phyloP scores from a whole-genome alignment of 23 red algal species.

The Gracilariopsis chorda region DNA sequence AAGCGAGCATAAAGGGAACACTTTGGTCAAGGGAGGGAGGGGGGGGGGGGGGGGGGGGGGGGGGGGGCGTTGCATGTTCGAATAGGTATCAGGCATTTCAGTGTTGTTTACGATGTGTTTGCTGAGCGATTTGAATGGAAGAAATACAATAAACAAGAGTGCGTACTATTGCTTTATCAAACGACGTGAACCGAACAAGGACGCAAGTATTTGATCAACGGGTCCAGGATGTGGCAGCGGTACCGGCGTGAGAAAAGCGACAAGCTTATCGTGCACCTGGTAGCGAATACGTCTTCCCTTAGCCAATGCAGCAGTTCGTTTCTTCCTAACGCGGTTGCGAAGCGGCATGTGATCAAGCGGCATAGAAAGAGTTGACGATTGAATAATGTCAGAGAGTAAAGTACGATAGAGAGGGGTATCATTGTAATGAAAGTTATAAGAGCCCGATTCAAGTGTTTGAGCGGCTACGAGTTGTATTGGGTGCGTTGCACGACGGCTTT shows the following conservation, averaged over 20 bases:
- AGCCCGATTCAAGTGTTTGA: neutral
- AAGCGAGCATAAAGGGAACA: no score
- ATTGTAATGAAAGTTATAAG: constrained; percentile 43
- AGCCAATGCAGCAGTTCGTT: neutral
- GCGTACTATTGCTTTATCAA: no score
- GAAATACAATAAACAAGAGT: no score
- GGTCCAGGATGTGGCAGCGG: constrained; percentile 37
- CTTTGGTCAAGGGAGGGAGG: no score
- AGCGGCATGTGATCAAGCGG: constrained; percentile 15
- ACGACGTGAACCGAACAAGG: constrained; percentile 81
- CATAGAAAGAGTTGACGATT: constrained; percentile 18
- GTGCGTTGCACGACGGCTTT: neutral
- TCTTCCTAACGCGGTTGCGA: constrained; percentile 24
- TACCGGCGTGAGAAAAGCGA: constrained; percentile 72
- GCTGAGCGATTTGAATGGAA: no score
- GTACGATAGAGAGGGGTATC: constrained; percentile 65
- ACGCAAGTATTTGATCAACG: constrained; percentile 61
- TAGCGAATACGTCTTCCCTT: constrained; percentile 67
- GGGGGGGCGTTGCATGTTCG: no score
- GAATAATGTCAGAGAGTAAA: constrained; percentile 62
- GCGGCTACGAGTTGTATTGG: neutral
- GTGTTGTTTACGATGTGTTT: no score
- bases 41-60: no score
- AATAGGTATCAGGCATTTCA: no score
- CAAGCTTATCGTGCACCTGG: constrained; percentile 78